These are phyloP conservation scores for Fusarium brevicatenulatum DNA, from an alignment of 2,329 filamentous ascomycete species.

Conservation along the genomic window DNA sequence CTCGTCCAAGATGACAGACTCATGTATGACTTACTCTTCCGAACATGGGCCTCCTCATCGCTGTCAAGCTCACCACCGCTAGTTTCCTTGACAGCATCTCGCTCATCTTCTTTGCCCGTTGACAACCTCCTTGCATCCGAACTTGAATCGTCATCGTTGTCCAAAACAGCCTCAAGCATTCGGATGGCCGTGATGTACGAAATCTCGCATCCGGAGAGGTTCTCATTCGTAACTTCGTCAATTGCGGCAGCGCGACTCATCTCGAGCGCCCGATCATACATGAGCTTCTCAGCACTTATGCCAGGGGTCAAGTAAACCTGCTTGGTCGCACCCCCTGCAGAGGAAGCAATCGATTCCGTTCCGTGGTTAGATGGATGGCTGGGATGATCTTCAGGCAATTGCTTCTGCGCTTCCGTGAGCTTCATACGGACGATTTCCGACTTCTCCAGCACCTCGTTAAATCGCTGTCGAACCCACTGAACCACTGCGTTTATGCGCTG, in stretches of 20 bases:
- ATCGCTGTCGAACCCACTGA: constrained; percentile 92
- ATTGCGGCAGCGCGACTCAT: constrained; percentile 96
- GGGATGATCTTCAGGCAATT: constrained; percentile 84
- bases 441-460: constrained; percentile 98
- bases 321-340: constrained; percentile 73
- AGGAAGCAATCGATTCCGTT: constrained; percentile 64
- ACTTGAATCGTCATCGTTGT: constrained; percentile 73
- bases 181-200: constrained; percentile 93
- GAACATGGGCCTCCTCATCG: constrained; percentile 78
- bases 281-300: constrained; percentile 93
- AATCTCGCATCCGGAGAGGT: constrained; percentile 87
- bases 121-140: constrained; percentile 42
- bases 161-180: constrained; percentile 94
- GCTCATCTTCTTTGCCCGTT: constrained; percentile 55
- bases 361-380: constrained; percentile 84
- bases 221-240: constrained; percentile 93
- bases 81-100: constrained; percentile 48
- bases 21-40: constrained; percentile 69
- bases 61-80: constrained; percentile 65
- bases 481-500: constrained; percentile 90
- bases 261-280: constrained; percentile 97
- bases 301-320: constrained; percentile 87
- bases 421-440: constrained; percentile 92
- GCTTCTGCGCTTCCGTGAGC: constrained; percentile 84
- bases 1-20: neutral